Conservation (phyloP, 2,329 filamentous ascomycete species). For the Beauveria caledonica region DNA sequence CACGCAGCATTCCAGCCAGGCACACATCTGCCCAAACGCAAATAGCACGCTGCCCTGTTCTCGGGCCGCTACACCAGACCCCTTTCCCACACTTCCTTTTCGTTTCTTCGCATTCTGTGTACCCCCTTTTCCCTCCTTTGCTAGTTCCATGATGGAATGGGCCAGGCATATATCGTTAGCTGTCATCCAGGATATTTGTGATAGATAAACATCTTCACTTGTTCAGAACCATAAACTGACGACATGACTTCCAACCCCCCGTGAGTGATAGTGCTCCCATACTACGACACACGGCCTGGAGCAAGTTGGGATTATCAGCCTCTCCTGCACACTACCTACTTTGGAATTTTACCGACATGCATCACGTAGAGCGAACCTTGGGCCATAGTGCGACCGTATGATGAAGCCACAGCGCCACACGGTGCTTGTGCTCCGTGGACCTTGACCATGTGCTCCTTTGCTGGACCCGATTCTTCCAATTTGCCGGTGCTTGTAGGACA, state of each 20-base stretch:
- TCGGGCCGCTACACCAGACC: background rate
- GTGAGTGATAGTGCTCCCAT: background rate
- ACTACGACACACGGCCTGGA: background rate
- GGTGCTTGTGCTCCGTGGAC: background rate
- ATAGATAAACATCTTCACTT: background rate
- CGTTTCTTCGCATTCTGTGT: background rate
- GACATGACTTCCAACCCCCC: background rate
- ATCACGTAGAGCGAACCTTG: too few relatives aligned
- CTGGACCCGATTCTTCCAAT: background rate
- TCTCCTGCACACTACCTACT: background rate
- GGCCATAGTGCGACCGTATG: background rate
- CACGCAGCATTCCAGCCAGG: background rate
- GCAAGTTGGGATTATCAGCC: background rate
- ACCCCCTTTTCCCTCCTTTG: background rate
- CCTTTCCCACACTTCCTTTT: background rate
- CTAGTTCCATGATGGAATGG: background rate
- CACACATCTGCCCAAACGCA: background rate
- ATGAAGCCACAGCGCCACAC: background rate
- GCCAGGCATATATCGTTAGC: background rate
- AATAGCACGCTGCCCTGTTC: background rate
- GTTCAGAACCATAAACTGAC: background rate
- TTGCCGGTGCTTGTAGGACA: background rate
- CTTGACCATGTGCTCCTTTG: slow-evolving; percentile 1
- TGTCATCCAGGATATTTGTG: background rate
- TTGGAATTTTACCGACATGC: background rate